Percentiles rank a stretch among this genome's conserved stretches.
Conservation (phyloP, 2,329 filamentous ascomycete genomes). For the Septoria linicola region DNA sequence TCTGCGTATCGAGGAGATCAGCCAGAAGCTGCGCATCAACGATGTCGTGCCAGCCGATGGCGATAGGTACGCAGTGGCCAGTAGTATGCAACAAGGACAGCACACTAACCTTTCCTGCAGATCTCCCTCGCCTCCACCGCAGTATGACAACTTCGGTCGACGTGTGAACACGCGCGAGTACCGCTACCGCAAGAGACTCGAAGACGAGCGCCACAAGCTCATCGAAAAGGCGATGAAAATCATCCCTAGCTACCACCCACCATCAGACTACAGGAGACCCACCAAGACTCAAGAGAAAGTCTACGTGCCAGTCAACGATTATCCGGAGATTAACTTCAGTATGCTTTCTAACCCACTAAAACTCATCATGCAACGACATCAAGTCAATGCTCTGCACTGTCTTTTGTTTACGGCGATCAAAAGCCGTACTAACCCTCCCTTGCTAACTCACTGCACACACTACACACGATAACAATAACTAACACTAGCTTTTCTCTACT, state of each 20-base stretch:
- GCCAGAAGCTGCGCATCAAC: conserved; percentile 97
- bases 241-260: conserved; percentile 98
- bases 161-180: conserved; percentile 99
- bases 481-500: conserved; percentile 83
- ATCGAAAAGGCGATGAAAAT: conserved; percentile 99
- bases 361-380: conserved; percentile 41
- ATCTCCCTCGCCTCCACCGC: conserved; percentile 90
- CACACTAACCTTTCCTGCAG: conserved; percentile 51
- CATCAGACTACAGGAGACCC: conserved; percentile 95
- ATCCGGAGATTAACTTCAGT: conserved; percentile 99
- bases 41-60: conserved; percentile 97
- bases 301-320: conserved; percentile 99
- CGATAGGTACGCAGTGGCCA: conserved; percentile 68
- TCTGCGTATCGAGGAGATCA: conserved; percentile 97
- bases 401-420: conserved; percentile 37
- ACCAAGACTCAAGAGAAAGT: conserved; percentile 99
- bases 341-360: conserved; percentile 96
- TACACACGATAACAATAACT: conserved; percentile 31
- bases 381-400: conserved; percentile 22
- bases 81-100: background rate
- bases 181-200: conserved; percentile 94
- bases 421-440: conserved; percentile 36
- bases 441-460: conserved; percentile 31
- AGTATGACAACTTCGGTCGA: conserved; percentile 98
- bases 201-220: conserved; percentile 97